Evolutionary conservation across 306 rosid genomes (phyloP).

Genomic region (Delonix regia): DNA sequence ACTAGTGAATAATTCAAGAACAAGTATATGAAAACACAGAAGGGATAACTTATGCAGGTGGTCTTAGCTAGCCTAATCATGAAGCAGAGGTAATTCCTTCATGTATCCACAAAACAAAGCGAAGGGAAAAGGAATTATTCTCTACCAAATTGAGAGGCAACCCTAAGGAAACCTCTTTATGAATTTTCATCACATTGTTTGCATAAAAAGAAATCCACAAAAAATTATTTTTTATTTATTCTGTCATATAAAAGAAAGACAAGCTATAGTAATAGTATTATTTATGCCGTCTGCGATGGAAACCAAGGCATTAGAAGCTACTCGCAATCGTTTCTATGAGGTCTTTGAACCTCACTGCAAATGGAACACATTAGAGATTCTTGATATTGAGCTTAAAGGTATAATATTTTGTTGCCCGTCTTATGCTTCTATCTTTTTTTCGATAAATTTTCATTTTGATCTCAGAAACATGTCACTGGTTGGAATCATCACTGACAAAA

Average conservation of each 20-base stretch:
- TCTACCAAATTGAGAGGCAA: not conserved
- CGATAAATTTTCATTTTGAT: no score
- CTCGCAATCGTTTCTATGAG: not conserved
- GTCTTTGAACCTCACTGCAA: conserved; percentile 3
- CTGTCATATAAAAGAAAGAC: not conserved
- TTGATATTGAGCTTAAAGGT: not conserved
- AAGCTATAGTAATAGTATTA: not conserved
- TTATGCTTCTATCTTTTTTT: not conserved
- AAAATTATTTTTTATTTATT: not conserved
- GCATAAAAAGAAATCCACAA: not conserved
- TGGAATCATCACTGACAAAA: no score
- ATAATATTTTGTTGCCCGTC: not conserved
- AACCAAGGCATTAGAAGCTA: not conserved
- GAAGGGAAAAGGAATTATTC: not conserved
- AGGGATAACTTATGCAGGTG: not conserved
- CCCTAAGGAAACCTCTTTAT: not conserved
- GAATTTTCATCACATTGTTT: not conserved
- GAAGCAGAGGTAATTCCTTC: not conserved
- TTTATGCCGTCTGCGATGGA: not conserved
- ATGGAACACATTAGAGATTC: conserved; percentile 7
- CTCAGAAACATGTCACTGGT: no score
- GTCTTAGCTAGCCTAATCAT: no score
- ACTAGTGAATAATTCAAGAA: no score
- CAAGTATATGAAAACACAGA: not conserved
- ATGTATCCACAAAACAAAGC: not conserved